Evolutionary conservation across 805 yeast species (phyloP), one percentile per base, ranked within the genome.

Genomic region (Yarrowia hollandica): DNA sequence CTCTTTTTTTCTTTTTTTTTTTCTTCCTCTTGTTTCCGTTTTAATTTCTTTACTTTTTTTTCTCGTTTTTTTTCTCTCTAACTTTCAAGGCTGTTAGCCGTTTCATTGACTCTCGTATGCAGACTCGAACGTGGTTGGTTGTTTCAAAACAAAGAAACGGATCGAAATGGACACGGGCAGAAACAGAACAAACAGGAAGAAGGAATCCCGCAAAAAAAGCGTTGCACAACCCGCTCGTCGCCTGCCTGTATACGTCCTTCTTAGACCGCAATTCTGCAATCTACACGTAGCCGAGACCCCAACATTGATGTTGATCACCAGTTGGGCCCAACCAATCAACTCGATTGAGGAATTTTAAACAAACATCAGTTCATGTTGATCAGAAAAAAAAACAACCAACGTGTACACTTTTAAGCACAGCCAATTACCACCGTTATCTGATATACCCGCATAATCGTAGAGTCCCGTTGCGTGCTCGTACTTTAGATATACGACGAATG

Each of bases 91-190:
- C 1, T 7, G 15, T 41, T 41, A 41, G 14, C 48, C 48, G 22
- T 26, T 11, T 25, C 23, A 41, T 25, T 41, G 48, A 25, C 33
- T 18, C 23, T 18, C 33, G 48, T 41, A 41, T 41, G 48, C 48
- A 41, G 48, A 31, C 48, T 25, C 10, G 16, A 26, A 18, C 48
- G 48, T 39, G 46, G 18, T n/a, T 16, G 6, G 18, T n/a, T 37
- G 21, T 5, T 10, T 12, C 26, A 21, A 37, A n/a, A 14, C 7
- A 21, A 37, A n/a, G 8, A 26, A 37, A 22, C 42, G 42, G 26
- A n/a, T 21, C 15, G 42, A 37, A 14, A n/a, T n/a, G n/a, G n/a
- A n/a, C n/a, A n/a, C n/a, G n/a, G n/a, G n/a, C n/a, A n/a, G n/a
- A n/a, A n/a, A n/a, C n/a, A n/a, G n/a, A n/a, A n/a, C n/a, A n/a